Evolutionary conservation across 2,329 filamentous ascomycete genomes (phyloP).

Genomic region (Diplodia intermedia): DNA sequence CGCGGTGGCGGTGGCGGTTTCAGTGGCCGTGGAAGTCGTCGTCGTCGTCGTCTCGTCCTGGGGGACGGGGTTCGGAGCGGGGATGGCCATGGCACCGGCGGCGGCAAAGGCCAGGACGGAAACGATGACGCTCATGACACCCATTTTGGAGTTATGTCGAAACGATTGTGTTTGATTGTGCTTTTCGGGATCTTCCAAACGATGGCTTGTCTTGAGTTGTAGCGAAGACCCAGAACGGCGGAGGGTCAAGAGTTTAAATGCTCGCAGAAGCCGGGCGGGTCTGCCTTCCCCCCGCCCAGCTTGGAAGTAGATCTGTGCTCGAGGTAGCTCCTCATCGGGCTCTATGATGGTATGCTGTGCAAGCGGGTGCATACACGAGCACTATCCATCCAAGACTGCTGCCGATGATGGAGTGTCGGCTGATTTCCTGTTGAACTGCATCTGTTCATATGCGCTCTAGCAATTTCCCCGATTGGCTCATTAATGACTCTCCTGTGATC

Average conservation of each 20-base stretch:
- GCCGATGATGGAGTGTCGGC: neutral
- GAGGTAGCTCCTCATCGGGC: neutral
- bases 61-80: neutral
- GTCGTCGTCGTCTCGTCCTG: neutral
- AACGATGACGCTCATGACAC: neutral
- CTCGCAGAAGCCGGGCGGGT: neutral
- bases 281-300: neutral
- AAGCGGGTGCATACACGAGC: conserved; percentile 6
- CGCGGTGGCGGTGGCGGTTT: neutral
- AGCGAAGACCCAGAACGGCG: neutral
- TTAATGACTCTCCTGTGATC: neutral
- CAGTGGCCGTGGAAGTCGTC: conserved; percentile 1
- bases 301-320: neutral
- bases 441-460: neutral
- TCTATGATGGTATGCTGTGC: neutral
- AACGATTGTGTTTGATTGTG: too few relatives aligned
- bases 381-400: neutral
- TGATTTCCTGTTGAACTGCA: neutral
- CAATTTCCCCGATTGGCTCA: neutral
- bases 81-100: conserved; percentile 5
- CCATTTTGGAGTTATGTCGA: neutral
- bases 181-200: neutral
- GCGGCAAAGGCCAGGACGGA: conserved; percentile 22
- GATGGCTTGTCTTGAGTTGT: neutral
- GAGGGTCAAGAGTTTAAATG: neutral